Percentiles rank a stretch among this genome's conserved stretches.
phyloP scores from a whole-genome alignment of 2,329 filamentous ascomycete species.

The Xylaria sp. region DNA sequence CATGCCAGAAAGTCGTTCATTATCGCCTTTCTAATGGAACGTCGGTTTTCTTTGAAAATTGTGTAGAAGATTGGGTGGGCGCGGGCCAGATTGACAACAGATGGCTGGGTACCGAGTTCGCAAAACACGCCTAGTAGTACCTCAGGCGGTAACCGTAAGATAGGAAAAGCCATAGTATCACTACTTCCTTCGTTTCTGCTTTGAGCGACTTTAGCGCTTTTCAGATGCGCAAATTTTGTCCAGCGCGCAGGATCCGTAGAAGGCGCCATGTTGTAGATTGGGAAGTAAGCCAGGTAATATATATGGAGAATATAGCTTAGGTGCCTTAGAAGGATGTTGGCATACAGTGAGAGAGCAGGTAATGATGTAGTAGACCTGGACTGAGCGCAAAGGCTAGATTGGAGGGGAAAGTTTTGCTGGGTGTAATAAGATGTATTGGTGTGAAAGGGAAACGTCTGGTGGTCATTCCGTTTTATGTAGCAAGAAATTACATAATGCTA shows the following conservation, averaged over 20 bases:
- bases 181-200: background rate
- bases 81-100: background rate
- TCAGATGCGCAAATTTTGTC: background rate
- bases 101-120: background rate
- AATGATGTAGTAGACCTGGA: background rate
- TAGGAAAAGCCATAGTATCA: background rate
- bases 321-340: background rate
- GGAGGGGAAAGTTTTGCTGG: background rate
- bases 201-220: background rate
- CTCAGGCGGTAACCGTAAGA: constrained; percentile 1
- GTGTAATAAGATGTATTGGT: background rate
- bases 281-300: background rate
- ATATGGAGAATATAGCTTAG: background rate
- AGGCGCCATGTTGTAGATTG: background rate
- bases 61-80: background rate
- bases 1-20: background rate
- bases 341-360: too few species aligned
- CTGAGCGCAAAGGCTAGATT: background rate
- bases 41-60: background rate
- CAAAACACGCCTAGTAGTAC: constrained; percentile 1
- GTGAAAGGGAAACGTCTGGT: too few species aligned
- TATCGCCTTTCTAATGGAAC: background rate
- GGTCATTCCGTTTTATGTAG: too few species aligned
- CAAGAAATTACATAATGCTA: background rate
- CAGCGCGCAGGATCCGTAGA: background rate